Conservation (phyloP, 2,329 filamentous ascomycete genomes). For the Claviceps sp. region DNA sequence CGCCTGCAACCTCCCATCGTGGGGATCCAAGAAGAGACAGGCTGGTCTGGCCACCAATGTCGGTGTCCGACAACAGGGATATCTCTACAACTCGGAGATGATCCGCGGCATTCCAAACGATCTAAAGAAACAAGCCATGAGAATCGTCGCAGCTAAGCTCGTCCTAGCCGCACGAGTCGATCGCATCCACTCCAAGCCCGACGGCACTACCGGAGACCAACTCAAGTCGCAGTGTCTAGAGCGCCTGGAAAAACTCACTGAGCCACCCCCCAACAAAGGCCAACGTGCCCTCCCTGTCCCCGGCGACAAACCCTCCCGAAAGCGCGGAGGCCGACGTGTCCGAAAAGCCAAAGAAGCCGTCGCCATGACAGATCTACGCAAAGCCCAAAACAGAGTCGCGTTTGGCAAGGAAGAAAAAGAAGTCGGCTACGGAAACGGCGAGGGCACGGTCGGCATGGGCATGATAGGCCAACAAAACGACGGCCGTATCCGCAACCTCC, state of each 20-base stretch:
- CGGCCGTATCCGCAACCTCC: constrained; percentile 74
- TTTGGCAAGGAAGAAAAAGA: constrained; percentile 95
- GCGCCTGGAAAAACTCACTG: constrained; percentile 81
- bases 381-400: constrained; percentile 89
- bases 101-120: constrained; percentile 76
- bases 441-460: constrained; percentile 74
- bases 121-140: constrained; percentile 83
- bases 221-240: constrained; percentile 73
- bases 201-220: constrained; percentile 72
- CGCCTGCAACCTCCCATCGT: constrained; percentile 79
- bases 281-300: constrained; percentile 77
- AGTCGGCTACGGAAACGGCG: constrained; percentile 77
- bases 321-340: constrained; percentile 79
- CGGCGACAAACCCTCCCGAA: constrained; percentile 87
- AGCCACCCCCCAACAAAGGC: constrained; percentile 81
- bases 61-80: constrained; percentile 81
- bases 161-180: constrained; percentile 89
- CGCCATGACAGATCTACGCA: constrained; percentile 91
- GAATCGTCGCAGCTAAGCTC: constrained; percentile 86
- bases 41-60: constrained; percentile 86
- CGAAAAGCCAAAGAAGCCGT: constrained; percentile 93
- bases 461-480: constrained; percentile 89
- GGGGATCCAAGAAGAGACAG: constrained; percentile 79
- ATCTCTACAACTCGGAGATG: constrained; percentile 82
- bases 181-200: constrained; percentile 64